Evolutionary conservation across 345 rosid genomes (phyloP).

Genomic region (Turnera subulata): DNA sequence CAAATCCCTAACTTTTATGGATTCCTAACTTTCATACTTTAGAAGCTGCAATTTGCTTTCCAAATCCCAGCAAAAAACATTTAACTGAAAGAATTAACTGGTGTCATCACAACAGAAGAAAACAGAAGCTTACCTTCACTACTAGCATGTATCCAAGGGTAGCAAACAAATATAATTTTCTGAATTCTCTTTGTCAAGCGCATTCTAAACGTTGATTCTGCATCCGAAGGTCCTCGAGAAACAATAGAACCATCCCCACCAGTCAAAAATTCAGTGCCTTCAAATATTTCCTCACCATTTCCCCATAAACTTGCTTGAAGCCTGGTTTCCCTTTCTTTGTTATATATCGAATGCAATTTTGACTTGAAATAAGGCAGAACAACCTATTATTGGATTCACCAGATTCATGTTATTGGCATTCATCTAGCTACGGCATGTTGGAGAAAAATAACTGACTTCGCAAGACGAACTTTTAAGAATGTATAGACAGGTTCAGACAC

Average conservation of each 20-base stretch:
- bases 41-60: background rate
- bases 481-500: background rate
- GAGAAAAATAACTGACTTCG: background rate
- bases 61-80: background rate
- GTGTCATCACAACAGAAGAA: slow-evolving; percentile 6
- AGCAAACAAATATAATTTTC: slow-evolving; percentile 71
- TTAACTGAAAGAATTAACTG: slow-evolving; percentile 4
- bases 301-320: slow-evolving; percentile 98
- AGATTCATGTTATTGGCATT: slow-evolving; percentile 4
- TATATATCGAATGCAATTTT: slow-evolving; percentile 76
- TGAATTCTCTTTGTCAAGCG: slow-evolving; percentile 55
- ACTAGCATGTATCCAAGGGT: slow-evolving; percentile 93
- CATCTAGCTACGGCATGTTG: slow-evolving; percentile 8
- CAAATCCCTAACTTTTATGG: background rate
- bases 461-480: background rate
- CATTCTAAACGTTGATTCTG: slow-evolving; percentile 53
- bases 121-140: slow-evolving; percentile 61
- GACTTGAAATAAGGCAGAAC: slow-evolving; percentile 91
- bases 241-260: slow-evolving; percentile 44
- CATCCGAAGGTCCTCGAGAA: slow-evolving; percentile 38
- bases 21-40: background rate
- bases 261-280: slow-evolving; percentile 41
- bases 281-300: slow-evolving; percentile 57
- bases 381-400: slow-evolving; percentile 46
- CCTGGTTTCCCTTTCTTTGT: slow-evolving; percentile 93